Evolutionary conservation across 148 eudicot genomes (phyloP), one percentile per base, ranked within the genome.

Genomic region (Silene latifolia): DNA sequence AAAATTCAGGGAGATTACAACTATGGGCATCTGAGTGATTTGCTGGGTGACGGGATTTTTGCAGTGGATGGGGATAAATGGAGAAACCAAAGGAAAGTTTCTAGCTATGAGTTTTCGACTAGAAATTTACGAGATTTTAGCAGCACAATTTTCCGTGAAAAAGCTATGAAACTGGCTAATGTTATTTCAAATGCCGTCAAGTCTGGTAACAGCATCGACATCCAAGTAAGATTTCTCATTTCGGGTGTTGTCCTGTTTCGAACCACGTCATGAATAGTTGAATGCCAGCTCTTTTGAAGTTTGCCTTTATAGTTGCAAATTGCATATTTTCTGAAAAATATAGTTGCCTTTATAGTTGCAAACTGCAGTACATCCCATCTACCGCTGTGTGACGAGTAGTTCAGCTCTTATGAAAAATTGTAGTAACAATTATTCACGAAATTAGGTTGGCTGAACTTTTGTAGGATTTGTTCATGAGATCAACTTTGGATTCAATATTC

Each of bases 171-270:
- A 65, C 71, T 92, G 57, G 92, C 90, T 23, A 69, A 83, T 62
- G 73, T 92, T 12, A 66, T 92, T 39, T 84, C 92, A 18, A 76
- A 84, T 73, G 88, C 88, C 61, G 88, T 88, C 57, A 63, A 15
- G 56, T 81, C 83, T 24, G 80, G 72, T 63, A 79, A 79, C 72
- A 74, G 69, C 25, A 68, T 91, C 67, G 89, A 89, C 69, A 86
- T 91, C 67, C 95, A 90, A 75, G 92, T 90, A 82, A 87, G 86
- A n/a, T n/a, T n/a, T n/a, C n/a, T n/a, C n/a, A n/a, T n/a, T n/a
- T n/a, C n/a, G n/a, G n/a, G n/a, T n/a, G n/a, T 27, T 27, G 29
- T 27, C 29, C 29, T 27, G 29, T 27, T 27, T 27, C 3, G 29
- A 27, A 27, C 29, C 29, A 27, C 3, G 29, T 27, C 29, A 27